phyloP scores from a whole-genome alignment of 768 basidiomycete genomes.

The Termitomyces sp. region DNA sequence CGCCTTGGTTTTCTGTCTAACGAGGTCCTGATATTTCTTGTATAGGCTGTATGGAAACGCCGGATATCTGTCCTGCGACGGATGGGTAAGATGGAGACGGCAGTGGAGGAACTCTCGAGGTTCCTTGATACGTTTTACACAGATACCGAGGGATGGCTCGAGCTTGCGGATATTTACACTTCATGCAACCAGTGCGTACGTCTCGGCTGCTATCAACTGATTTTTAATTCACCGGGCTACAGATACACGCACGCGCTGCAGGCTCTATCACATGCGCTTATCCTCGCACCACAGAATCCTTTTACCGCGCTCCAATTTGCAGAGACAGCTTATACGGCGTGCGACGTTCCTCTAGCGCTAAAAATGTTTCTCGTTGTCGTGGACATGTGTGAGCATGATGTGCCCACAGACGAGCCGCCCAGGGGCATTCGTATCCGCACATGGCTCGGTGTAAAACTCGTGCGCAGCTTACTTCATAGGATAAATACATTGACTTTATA shows the following conservation, averaged over 20 bases:
- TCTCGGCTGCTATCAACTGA: neutral
- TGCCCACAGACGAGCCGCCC: constrained; percentile 34
- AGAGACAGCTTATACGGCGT: constrained; percentile 80
- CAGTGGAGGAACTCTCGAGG: constrained; percentile 64
- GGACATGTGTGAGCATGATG: constrained; percentile 70
- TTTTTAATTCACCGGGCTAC: neutral
- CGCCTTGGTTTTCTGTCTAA: neutral
- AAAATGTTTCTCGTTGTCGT: constrained; percentile 75
- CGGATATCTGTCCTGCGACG: constrained; percentile 67
- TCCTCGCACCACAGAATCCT: constrained; percentile 83
- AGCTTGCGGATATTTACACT: constrained; percentile 77
- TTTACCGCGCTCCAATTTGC: constrained; percentile 81
- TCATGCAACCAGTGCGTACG: constrained; percentile 64
- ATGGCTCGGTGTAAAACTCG: constrained; percentile 82
- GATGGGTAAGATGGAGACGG: constrained; percentile 55
- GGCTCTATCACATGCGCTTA: constrained; percentile 73
- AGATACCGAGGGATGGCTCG: constrained; percentile 84
- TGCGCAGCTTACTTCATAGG: constrained; percentile 27
- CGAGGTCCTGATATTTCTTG: neutral
- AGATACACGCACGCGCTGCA: constrained; percentile 74
- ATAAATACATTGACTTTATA: neutral
- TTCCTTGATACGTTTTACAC: constrained; percentile 86
- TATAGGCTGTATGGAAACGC: constrained; percentile 74
- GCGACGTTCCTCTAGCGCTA: constrained; percentile 69
- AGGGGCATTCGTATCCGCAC: constrained; percentile 61